These are phyloP conservation scores for Boletus subcaerulescens DNA, from an alignment of 768 basidiomycete genomes.

Conservation along the genomic window DNA sequence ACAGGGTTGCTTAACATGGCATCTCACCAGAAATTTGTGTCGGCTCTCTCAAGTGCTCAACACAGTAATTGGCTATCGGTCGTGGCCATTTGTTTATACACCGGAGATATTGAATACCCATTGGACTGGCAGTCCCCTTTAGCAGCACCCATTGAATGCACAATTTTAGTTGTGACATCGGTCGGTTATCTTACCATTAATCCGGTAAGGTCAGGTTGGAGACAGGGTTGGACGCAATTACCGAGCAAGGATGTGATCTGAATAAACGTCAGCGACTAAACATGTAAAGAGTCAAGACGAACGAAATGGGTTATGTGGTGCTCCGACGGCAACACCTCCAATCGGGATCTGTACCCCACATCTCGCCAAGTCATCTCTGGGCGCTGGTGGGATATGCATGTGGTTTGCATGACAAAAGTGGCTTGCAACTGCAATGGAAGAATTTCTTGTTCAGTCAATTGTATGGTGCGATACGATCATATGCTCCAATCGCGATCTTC, in stretches of 20 bases:
- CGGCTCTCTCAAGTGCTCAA: neutral
- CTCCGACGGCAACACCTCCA: slow-evolving; percentile 3
- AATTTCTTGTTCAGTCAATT: slow-evolving; percentile 5
- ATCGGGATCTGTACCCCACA: slow-evolving; percentile 22
- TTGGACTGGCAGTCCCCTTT: neutral
- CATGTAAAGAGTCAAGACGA: slow-evolving; percentile 8
- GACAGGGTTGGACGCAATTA: slow-evolving; percentile 6
- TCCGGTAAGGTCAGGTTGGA: slow-evolving; percentile 1
- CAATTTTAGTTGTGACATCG: slow-evolving; percentile 23
- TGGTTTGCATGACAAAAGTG: slow-evolving; percentile 12
- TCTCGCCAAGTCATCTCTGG: slow-evolving; percentile 8
- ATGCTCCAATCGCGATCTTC: slow-evolving; percentile 11
- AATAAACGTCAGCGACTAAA: slow-evolving; percentile 5
- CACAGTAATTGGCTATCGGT: neutral
- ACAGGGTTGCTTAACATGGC: slow-evolving; percentile 9
- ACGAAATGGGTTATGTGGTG: slow-evolving; percentile 1
- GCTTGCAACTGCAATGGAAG: slow-evolving; percentile 14
- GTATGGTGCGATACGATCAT: slow-evolving; percentile 6
- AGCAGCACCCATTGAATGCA: slow-evolving; percentile 5
- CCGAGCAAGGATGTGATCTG: slow-evolving; percentile 9
- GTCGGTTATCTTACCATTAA: slow-evolving; percentile 5
- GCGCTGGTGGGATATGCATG: slow-evolving; percentile 6
- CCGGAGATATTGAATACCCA: neutral
- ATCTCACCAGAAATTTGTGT: slow-evolving; percentile 9
- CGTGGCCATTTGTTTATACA: neutral